phyloP scores from a whole-genome alignment of 352 stramenopile species.

The Phytophthora pistaciae region DNA sequence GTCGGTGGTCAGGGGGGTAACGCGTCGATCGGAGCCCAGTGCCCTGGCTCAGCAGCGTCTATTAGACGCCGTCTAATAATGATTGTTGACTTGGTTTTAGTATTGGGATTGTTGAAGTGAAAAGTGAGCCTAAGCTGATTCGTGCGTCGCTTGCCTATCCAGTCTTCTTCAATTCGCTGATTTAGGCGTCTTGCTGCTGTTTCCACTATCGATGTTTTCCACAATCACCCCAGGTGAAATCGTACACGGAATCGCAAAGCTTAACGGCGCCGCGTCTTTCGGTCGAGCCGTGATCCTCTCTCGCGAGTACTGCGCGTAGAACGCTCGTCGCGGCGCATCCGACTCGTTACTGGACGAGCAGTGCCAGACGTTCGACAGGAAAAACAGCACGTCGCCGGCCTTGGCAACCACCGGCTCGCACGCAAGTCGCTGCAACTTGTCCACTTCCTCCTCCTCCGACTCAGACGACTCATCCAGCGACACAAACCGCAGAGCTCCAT shows the following conservation, averaged over 20 bases:
- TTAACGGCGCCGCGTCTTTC: constrained; percentile 52
- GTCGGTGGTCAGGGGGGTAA: neutral
- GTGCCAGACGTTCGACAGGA: constrained; percentile 81
- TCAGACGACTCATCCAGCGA: constrained; percentile 22
- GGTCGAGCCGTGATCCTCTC: constrained; percentile 56
- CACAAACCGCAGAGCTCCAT: constrained; percentile 71
- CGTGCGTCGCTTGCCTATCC: neutral
- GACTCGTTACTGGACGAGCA: constrained; percentile 71
- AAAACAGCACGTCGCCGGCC: constrained; percentile 67
- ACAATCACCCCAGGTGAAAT: neutral
- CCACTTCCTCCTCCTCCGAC: neutral
- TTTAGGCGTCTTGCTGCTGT: constrained; percentile 5
- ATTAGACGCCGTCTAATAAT: too few species aligned
- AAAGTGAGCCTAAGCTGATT: neutral
- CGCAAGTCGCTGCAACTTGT: constrained; percentile 20
- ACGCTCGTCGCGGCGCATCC: constrained; percentile 48
- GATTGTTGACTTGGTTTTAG: neutral
- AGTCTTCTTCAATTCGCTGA: neutral
- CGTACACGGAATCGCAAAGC: constrained; percentile 73
- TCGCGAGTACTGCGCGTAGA: constrained; percentile 79
- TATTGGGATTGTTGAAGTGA: neutral
- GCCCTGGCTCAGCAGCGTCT: constrained; percentile 3
- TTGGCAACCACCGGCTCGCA: constrained; percentile 38
- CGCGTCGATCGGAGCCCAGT: neutral
- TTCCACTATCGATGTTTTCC: neutral